Evolutionary conservation across 2,329 filamentous ascomycete genomes (phyloP), one percentile per base, ranked within the genome.

Genomic region (Fusarium xylarioides): DNA sequence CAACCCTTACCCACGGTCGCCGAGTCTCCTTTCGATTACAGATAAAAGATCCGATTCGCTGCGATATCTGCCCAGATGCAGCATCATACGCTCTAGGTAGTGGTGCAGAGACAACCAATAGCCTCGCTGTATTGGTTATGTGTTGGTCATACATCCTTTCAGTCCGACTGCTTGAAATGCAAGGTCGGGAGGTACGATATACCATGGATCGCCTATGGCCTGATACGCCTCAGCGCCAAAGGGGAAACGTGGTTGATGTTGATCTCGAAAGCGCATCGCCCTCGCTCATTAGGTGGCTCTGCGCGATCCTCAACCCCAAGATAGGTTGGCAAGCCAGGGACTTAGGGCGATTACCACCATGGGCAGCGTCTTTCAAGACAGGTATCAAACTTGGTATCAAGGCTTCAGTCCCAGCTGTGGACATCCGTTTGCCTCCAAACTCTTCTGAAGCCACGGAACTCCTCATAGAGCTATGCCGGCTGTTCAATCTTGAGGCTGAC

Each of bases 391-490:
- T 69, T 35, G 1, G 9, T 14, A 47, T 69, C 16, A 35, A 26
- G 11, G 66, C 63, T 52, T 38, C 19, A 28, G 5, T 1, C 23
- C 16, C 21, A 23, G 32, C 26, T 12, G 4, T 28, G 32, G 53
- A 47, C 26, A 26, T 44, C 9, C 11, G 11, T 26, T 35, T 30
- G 16, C 40, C 66, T 23, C 63, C 42, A 1, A 63, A 2, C 23
- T 63, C 35, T 15, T 40, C 35, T 42, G 30, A 67, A 63, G 66
- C 63, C 5, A 67, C n/a, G 7, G 46, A 46, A 30, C 66, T 66
- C 26, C 57, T 69, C 3, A 61, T 69, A 28, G 57, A 69, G 26
- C 28, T 69, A 35, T 69, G 42, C 7, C 42, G 19, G 16, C 26
- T 69, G 10, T 66, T 66, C 7, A 26, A n/a, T n/a, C n/a, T n/a